A percentile compares a stretch with the other conserved stretches of the same genome.
These are phyloP conservation scores for Clarkia xantiana DNA, from an alignment of 345 rosid species.

Conservation along the genomic window DNA sequence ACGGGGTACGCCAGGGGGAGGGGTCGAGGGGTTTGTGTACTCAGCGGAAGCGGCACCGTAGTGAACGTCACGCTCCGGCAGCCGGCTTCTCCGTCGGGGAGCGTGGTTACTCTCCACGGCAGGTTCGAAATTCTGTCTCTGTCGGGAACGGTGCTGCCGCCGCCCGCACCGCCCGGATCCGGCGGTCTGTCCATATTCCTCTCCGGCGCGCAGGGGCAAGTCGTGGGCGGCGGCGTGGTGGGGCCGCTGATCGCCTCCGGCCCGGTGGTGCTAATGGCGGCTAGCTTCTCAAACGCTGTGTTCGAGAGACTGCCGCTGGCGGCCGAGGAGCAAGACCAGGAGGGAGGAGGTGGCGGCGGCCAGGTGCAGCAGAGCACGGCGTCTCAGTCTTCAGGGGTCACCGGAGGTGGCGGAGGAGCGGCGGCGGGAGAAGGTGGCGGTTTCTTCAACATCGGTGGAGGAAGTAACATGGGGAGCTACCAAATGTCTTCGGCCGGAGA, in stretches of 20 bases:
- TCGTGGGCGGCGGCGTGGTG: conserved; percentile 62
- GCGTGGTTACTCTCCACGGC: conserved; percentile 62
- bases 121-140: conserved; percentile 71
- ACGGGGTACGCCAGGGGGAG: conserved; percentile 41
- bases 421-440: conserved; percentile 14
- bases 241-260: conserved; percentile 53
- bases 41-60: conserved; percentile 59
- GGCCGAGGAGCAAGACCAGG: conserved; percentile 20
- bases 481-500: conserved; percentile 42
- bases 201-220: conserved; percentile 73
- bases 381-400: conserved; percentile 51
- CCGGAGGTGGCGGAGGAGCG: conserved; percentile 22
- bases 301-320: conserved; percentile 59
- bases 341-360: conserved; percentile 19
- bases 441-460: background rate
- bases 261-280: conserved; percentile 62
- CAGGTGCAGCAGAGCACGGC: conserved; percentile 38
- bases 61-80: conserved; percentile 52
- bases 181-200: conserved; percentile 62
- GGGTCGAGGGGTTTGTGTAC: conserved; percentile 67
- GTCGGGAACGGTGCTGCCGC: conserved; percentile 70
- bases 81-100: conserved; percentile 43
- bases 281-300: conserved; percentile 62
- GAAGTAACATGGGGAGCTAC: conserved; percentile 24
- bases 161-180: conserved; percentile 69